A percentile compares a stretch with the other conserved stretches of the same genome.
Conservation (phyloP, 177 flowering plant genomes). For the Vitis hybrid region DNA sequence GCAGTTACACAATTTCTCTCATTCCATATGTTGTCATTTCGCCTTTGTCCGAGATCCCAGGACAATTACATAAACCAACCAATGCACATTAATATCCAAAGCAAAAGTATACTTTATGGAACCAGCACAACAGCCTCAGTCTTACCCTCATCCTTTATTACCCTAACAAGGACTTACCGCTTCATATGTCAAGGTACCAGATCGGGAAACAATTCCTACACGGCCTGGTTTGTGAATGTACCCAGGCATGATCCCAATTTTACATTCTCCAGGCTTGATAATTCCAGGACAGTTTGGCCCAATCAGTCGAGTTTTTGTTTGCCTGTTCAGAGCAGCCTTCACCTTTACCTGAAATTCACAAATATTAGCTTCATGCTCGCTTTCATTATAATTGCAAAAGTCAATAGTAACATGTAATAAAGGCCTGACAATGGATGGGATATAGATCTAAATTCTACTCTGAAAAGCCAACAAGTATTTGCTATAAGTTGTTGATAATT, state of each 20-base stretch:
- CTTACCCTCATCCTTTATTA: neutral
- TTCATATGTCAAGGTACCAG: constrained; percentile 99
- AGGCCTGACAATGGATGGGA: no score
- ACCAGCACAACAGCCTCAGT: neutral
- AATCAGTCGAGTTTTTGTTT: constrained; percentile 92
- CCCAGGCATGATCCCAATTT: constrained; percentile 99
- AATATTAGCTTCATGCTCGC: constrained; percentile 1
- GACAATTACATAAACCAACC: no score
- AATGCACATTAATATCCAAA: neutral
- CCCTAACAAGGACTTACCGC: constrained; percentile 56
- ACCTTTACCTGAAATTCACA: constrained; percentile 65
- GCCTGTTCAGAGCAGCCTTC: constrained; percentile 88
- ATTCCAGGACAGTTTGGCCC: constrained; percentile 99
- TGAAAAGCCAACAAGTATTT: no score
- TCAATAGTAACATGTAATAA: neutral
- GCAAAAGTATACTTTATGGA: neutral
- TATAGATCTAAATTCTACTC: no score
- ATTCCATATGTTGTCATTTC: no score
- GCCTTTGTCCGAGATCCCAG: no score
- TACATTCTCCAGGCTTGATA: constrained; percentile 96
- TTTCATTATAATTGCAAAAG: neutral
- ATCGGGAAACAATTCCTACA: constrained; percentile 93
- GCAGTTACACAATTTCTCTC: no score
- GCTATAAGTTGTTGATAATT: no score
- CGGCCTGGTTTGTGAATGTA: constrained; percentile 99